Conservation (phyloP, 2,329 filamentous ascomycete species). For the Nothophoma quercina region DNA sequence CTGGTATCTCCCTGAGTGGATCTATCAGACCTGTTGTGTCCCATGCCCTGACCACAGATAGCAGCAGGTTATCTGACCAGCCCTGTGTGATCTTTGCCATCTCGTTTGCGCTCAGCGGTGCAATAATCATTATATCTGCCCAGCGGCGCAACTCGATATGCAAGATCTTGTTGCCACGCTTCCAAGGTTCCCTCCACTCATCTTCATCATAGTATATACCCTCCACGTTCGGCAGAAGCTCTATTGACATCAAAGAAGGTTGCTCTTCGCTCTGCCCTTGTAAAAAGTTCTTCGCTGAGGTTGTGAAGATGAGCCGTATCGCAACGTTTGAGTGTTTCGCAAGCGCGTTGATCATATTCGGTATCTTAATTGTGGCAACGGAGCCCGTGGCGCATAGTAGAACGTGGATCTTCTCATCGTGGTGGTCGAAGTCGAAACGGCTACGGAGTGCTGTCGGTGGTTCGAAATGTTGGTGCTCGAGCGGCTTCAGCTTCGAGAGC, state of each 20-base stretch:
- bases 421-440: constrained; percentile 36
- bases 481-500: constrained; percentile 37
- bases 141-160: constrained; percentile 88
- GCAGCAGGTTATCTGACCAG: constrained; percentile 77
- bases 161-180: constrained; percentile 77
- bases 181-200: constrained; percentile 85
- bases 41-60: constrained; percentile 84
- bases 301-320: constrained; percentile 84
- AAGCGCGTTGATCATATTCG: constrained; percentile 62
- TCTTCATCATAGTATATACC: constrained; percentile 83
- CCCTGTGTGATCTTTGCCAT: constrained; percentile 85
- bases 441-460: constrained; percentile 19
- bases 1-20: constrained; percentile 36
- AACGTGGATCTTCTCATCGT: constrained; percentile 59
- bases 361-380: constrained; percentile 86
- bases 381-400: constrained; percentile 73
- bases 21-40: constrained; percentile 64
- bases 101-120: constrained; percentile 83
- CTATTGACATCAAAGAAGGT: constrained; percentile 69
- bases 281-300: constrained; percentile 77
- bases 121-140: constrained; percentile 82
- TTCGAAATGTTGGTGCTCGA: constrained; percentile 33
- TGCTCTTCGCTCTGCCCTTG: constrained; percentile 79
- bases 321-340: constrained; percentile 66
- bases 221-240: constrained; percentile 73